Evolutionary conservation across 768 basidiomycete species (phyloP).

Genomic region (Boletus barrowsii): DNA sequence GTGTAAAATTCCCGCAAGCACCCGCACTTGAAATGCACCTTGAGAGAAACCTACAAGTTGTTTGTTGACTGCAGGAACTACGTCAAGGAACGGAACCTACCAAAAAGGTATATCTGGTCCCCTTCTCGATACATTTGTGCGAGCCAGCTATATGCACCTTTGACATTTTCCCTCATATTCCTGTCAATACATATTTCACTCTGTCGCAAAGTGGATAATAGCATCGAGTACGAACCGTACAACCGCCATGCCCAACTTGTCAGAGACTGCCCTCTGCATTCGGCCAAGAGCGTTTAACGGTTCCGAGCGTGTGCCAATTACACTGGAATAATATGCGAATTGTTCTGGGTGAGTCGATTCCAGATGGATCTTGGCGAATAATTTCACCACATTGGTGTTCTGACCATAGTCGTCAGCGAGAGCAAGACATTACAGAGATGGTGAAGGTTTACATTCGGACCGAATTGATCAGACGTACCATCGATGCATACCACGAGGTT

Average conservation of each 20-base stretch:
- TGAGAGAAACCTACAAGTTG: conserved; percentile 36
- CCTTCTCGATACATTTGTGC: background rate
- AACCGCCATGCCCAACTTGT: background rate
- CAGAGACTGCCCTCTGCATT: background rate
- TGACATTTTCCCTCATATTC: background rate
- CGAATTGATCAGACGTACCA: conserved; percentile 17
- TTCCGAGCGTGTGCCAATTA: conserved; percentile 29
- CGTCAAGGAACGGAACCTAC: conserved; percentile 8
- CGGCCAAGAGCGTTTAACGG: background rate
- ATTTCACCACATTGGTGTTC: too few species aligned
- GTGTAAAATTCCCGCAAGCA: conserved; percentile 39
- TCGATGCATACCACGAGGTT: conserved; percentile 29
- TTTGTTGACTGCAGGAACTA: background rate
- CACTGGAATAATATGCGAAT: too few species aligned
- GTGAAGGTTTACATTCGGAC: conserved; percentile 38
- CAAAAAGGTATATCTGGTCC: conserved; percentile 36
- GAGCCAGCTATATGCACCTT: conserved; percentile 1
- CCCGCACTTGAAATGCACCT: conserved; percentile 41
- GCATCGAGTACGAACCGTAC: background rate
- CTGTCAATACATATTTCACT: background rate
- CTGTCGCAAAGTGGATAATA: too few species aligned
- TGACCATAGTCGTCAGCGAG: too few species aligned
- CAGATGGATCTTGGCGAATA: too few species aligned
- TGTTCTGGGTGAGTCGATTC: too few species aligned
- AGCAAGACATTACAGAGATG: background rate